These are phyloP conservation scores for Crassisporium funariophilum DNA, from an alignment of 768 basidiomycete species.

Conservation along the genomic window DNA sequence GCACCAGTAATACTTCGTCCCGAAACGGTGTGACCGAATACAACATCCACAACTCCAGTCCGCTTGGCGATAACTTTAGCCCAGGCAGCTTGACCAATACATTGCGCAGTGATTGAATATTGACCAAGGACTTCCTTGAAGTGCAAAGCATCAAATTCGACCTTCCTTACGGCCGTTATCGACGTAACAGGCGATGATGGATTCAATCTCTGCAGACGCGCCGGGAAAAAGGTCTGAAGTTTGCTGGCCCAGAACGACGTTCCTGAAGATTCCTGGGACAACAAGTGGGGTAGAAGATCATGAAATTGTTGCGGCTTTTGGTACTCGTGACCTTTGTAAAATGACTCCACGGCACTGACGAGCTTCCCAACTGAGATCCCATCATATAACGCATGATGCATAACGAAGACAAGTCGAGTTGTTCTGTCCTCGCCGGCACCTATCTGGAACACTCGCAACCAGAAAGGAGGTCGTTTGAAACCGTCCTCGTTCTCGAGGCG, in stretches of 20 bases:
- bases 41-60: slow-evolving; percentile 37
- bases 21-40: slow-evolving; percentile 50
- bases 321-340: slow-evolving; percentile 28
- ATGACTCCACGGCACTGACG: slow-evolving; percentile 29
- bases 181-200: not conserved
- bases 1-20: slow-evolving; percentile 42
- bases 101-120: slow-evolving; percentile 35
- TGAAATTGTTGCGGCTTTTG: slow-evolving; percentile 33
- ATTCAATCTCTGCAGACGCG: slow-evolving; percentile 13
- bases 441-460: slow-evolving; percentile 31
- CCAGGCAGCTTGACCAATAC: slow-evolving; percentile 34
- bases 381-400: slow-evolving; percentile 54
- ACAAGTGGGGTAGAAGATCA: slow-evolving; percentile 37
- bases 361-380: slow-evolving; percentile 43
- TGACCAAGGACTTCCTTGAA: slow-evolving; percentile 20
- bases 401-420: slow-evolving; percentile 36
- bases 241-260: slow-evolving; percentile 38
- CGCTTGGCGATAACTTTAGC: slow-evolving; percentile 28
- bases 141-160: slow-evolving; percentile 11
- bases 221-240: slow-evolving; percentile 25
- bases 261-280: slow-evolving; percentile 39
- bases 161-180: slow-evolving; percentile 13
- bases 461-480: slow-evolving; percentile 30
- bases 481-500: slow-evolving; percentile 21
- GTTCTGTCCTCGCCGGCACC: not conserved